Evolutionary conservation across 306 rosid species (phyloP), one percentile per base, ranked within the genome.

Genomic region (Ziziphus jujuba): DNA sequence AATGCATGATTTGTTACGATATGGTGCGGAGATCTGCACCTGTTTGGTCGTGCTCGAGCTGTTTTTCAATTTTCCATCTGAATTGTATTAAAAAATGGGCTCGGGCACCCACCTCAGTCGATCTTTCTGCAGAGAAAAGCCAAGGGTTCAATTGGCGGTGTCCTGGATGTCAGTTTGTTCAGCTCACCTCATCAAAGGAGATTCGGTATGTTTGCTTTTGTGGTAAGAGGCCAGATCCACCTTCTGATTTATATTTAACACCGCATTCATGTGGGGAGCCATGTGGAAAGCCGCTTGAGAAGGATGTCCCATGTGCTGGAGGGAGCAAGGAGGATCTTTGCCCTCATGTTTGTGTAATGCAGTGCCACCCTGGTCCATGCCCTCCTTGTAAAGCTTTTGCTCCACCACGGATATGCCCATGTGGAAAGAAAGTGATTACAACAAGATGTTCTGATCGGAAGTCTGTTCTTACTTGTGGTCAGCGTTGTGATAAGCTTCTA

Each of bases 331-430:
- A 85, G 49, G 89, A 87, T 68, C 84, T 79, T 75, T 92, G 98
- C 62, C 95, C 96, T 28, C 98, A 92, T 84, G 47, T 61, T 77
- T 92, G 98, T 79, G 96, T 92, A 72, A 79, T 92, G 92, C 98
- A 87, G 75, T 92, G 98, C 77, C 98, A 92, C 74, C 98, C 98
- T 2, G 98, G 98, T 60, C 98, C 98, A 9, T 92, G 98, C 78
- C 98, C 96, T 66, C 91, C 96, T 7, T 92, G 98, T 60, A 92
- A 79, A 75, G 95, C 95, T 64, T 92, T 92, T 77, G 98, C 96
- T 45, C 95, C 87, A 0, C 91, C 96, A 6, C 75, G 86, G 34
- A 58, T 79, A 65, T 92, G 98, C 65, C 95, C 96, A 43, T 92
- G 98, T 75, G 96, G 92, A 69, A 92, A 89, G 92, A 89, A 89